Base-by-base conservation (phyloP, 768 basidiomycete species). In the Favolaschia claudopus region DNA sequence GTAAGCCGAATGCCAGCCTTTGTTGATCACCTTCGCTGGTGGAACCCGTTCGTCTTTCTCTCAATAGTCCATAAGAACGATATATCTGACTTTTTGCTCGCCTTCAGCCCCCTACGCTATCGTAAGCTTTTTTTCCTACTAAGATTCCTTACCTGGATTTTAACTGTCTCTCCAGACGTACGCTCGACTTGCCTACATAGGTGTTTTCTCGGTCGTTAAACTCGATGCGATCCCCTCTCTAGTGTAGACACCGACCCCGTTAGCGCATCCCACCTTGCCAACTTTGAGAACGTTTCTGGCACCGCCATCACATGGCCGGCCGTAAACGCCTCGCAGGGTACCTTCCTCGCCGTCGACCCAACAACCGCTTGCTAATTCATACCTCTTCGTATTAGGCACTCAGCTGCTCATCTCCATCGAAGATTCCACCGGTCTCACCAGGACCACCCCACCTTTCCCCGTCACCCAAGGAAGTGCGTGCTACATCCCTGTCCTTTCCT, bases 361-460 rank as follows among this genome's bases (percentile, higher is more conserved):
- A n/a, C n/a, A n/a, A n/a, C n/a, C n/a, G n/a, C n/a, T 7, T 45
- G 28, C 6, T 28, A 8, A 13, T 46, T 1, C 7, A 6, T n/a
- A 24, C 29, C 4, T 50, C 38, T 60, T 28, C 53, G n/a, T n/a
- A n/a, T 28, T 43, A 28, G 40, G 25, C 56, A 14, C 44, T 0
- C 56, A 87, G 89, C 69, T 93, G 53, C 88, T 83, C 44, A 69
- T 93, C 25, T 79, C 76, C 17, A 54, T 94, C 56, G 82, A 81
- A 68, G 93, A 95, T 67, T 69, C 57, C 46, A 82, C 74, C 28
- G 92, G 93, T 67, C 0, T 19, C 0, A 29, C 68, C 38, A 77
- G 71, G 0, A 86, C 88, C 65, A 72, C 81, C 1, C 89, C 81
- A 10, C 33, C 85, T 1, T 79, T 91, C 76, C 77, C 71, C 14